Evolutionary conservation across 371 early-diverging fungal species (phyloP), one percentile per base, ranked within the genome.

Genomic region (Rhizopus microsporus): DNA sequence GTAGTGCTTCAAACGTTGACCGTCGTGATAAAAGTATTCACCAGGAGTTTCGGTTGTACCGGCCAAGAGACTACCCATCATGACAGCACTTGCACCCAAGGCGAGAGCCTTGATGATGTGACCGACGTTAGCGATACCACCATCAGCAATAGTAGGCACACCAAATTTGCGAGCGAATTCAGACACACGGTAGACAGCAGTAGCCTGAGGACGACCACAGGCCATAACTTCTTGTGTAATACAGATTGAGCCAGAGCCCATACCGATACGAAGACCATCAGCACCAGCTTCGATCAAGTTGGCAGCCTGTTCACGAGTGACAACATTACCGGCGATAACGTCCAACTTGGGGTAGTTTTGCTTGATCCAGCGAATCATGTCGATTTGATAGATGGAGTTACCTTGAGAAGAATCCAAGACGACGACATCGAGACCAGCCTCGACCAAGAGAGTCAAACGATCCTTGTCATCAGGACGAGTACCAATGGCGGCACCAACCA

Each of bases 161-260:
- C 96, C 98, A 63, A 93, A 96, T 70, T 87, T 81, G 67, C 88
- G 80, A 45, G 95, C 93, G 68, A 91, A 95, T 77, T 93, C 82
- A 35, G 96, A 89, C 13, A 98, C 97, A 69, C 89, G 89, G 81
- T 84, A 95, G 44, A 98, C 98, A 39, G 95, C 97, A 13, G 96
- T 96, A 7, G 92, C 98, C 71, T 96, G 97, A 44, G 97, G 96
- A 63, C 97, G 89, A 66, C 97, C 98, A 62, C 94, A 94, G 15
- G 97, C 97, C 95, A 96, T 96, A 65, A 96, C 95, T 79, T 96
- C 97, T 69, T 97, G 97, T 29, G 98, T 97, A 59, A 96, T 97
- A 85, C 98, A 97, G 72, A 97, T 97, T 32, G 92, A 92, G 7
- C 98, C 98, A 59, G 90, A 89, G 34, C 98, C 96, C 98, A 98